Evolutionary conservation across 2,329 filamentous ascomycete genomes (phyloP).

Genomic region (Pestalotiopsis sp.): DNA sequence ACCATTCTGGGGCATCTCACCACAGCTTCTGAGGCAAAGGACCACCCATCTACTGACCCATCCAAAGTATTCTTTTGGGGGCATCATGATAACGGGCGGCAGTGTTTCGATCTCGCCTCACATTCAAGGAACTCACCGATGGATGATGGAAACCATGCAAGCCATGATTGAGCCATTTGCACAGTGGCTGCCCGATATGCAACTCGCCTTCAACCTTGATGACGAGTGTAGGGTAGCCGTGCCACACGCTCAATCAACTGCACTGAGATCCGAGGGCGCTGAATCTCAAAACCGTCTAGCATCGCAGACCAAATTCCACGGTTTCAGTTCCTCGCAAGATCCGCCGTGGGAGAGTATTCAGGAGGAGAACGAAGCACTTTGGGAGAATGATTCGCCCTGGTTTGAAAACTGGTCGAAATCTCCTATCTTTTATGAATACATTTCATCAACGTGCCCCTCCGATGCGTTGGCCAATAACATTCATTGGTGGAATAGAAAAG

Average conservation of each 20-base stretch:
- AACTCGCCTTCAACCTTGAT: slow-evolving; percentile 53
- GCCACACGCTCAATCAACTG: slow-evolving; percentile 43
- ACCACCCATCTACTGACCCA: slow-evolving; percentile 34
- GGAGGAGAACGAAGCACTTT: slow-evolving; percentile 25
- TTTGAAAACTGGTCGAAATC: slow-evolving; percentile 29
- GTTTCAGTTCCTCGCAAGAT: slow-evolving; percentile 24
- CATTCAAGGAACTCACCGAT: slow-evolving; percentile 35
- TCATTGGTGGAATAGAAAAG: slow-evolving; percentile 43
- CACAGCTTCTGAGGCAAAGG: slow-evolving; percentile 61
- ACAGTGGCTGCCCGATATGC: slow-evolving; percentile 52
- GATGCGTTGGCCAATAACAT: slow-evolving; percentile 44
- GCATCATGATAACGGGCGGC: slow-evolving; percentile 35
- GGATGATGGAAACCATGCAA: slow-evolving; percentile 40
- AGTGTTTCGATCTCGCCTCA: slow-evolving; percentile 33
- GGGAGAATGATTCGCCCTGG: slow-evolving; percentile 25
- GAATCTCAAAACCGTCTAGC: slow-evolving; percentile 26
- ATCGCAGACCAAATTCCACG: slow-evolving; percentile 22
- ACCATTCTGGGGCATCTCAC: slow-evolving; percentile 70
- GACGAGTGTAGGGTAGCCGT: slow-evolving; percentile 53
- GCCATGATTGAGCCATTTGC: slow-evolving; percentile 44
- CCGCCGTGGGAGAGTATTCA: slow-evolving; percentile 27
- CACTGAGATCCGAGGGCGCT: slow-evolving; percentile 31
- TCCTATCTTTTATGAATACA: slow-evolving; percentile 38
- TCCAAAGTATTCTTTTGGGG: slow-evolving; percentile 32
- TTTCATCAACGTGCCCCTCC: slow-evolving; percentile 47